phyloP scores from a whole-genome alignment of 805 yeast genomes.

The Ogataea nakhonphanomensis region DNA sequence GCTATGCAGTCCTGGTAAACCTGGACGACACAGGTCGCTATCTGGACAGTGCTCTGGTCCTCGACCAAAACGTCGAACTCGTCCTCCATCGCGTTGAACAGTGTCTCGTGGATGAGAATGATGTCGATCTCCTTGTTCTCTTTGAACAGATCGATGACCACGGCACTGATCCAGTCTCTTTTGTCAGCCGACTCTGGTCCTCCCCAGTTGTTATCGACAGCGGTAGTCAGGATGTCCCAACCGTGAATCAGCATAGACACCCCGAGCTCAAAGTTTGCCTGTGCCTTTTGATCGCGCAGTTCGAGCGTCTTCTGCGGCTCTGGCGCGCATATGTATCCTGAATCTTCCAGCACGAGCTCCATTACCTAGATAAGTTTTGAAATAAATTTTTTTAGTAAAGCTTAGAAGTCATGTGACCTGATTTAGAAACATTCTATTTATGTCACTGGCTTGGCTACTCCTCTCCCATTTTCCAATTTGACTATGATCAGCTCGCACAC shows the following conservation, averaged over 20 bases:
- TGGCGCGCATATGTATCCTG: constrained; percentile 32
- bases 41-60: constrained; percentile 78
- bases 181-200: constrained; percentile 89
- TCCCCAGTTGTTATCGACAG: constrained; percentile 94
- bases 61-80: constrained; percentile 89
- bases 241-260: constrained; percentile 85
- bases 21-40: constrained; percentile 64
- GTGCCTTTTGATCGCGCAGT: constrained; percentile 56
- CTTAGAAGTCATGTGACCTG: constrained; percentile 6
- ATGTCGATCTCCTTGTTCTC: constrained; percentile 66
- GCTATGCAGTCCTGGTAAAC: constrained; percentile 62
- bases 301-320: constrained; percentile 22
- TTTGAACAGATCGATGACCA: constrained; percentile 73
- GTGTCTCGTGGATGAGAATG: constrained; percentile 76
- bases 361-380: constrained; percentile 1
- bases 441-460: neutral
- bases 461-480: neutral
- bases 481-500: neutral
- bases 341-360: constrained; percentile 31
- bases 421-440: neutral
- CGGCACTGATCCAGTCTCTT: constrained; percentile 90
- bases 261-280: constrained; percentile 87
- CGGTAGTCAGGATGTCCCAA: constrained; percentile 87
- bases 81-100: constrained; percentile 87
- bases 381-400: constrained; percentile 4